Evolutionary conservation across 371 early-diverging fungal genomes (phyloP).

Genomic region (Haplosporangium sp.): DNA sequence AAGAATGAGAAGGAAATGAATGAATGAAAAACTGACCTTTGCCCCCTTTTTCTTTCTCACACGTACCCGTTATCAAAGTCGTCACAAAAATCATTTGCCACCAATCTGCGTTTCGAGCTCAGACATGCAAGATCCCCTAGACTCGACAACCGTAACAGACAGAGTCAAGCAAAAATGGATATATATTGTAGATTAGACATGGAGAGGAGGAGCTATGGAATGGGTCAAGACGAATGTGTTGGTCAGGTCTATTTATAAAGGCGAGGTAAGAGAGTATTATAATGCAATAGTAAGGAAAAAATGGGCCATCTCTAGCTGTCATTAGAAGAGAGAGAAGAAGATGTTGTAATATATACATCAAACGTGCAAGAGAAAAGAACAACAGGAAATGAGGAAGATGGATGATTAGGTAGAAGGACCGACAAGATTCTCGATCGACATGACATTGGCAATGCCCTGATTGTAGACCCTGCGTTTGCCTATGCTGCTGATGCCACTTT

Average conservation of each 20-base stretch:
- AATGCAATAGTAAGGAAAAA: not conserved
- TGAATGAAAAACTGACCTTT: not conserved
- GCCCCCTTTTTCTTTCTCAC: not conserved
- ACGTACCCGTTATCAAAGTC: no score
- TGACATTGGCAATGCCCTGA: constrained; percentile 20
- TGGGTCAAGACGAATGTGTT: not conserved
- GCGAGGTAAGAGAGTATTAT: not conserved
- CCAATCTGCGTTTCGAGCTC: not conserved
- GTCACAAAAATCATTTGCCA: not conserved
- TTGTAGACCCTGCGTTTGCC: constrained; percentile 2
- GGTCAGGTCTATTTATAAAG: not conserved
- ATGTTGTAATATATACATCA: no score
- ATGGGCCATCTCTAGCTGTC: constrained; percentile 2
- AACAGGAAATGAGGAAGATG: not conserved
- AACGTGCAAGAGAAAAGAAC: not conserved
- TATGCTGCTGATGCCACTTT: no score
- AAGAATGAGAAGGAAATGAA: not conserved
- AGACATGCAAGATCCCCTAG: not conserved
- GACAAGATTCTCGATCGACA: constrained; percentile 52
- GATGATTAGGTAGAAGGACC: constrained; percentile 20
- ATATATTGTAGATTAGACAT: no score
- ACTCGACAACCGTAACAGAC: no score
- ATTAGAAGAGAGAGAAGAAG: not conserved
- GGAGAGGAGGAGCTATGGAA: not conserved
- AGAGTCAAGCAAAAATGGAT: no score